Base-by-base conservation (phyloP, 371 early-diverging fungal genomes). In the Actinomortierella wolfii region DNA sequence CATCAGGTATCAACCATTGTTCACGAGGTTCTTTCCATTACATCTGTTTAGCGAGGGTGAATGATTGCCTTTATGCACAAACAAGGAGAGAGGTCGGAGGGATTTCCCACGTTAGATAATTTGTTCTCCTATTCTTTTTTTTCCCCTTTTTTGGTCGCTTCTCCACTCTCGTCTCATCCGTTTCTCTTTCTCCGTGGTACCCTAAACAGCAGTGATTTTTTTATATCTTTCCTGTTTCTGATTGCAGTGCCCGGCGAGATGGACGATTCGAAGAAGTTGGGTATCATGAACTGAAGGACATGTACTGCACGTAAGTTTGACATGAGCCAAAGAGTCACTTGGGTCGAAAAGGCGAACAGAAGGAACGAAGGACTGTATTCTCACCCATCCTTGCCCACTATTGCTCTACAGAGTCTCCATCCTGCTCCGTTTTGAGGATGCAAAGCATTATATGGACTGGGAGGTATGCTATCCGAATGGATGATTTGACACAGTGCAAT, bases 381-480 rank as follows among this genome's bases (percentile, higher is more conserved):
- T 18, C 21, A 3, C 47, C 18, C 24, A 20, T n/a, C 26, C 20
- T 29, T 9, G 7, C 48, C 46, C 43, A 23, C 1, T 20, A 18
- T 5, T 40, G 23, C 9, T 29, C 26, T 4, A 39, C 56, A 78
- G 83, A 21, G 96, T 97, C 1, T 95, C 96, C 6, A 76, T 97
- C 41, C 73, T 97, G 57, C 86, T 85, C 0, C 74, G 94, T 49
- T 97, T 97, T 83, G 96, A 96, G 60, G 76, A 71, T 6, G 93
- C 78, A 0, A 57, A 77, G 3, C 67, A 92, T 64, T 89, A 88
- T 66, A 64, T 89, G 43, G 97, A 97, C 75, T 97, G 97, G 97
- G 88, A 89, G 79, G 84, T 84, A 64, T 11, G 6, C 34, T 55
- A 74, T 42, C 28, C 39, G 26, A 15, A 34, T 25, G 43, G 21